Percentiles rank a stretch among this genome's conserved stretches.
Evolutionary conservation across 2,329 filamentous ascomycete genomes (phyloP).

Genomic region (Sporothrix luriei): DNA sequence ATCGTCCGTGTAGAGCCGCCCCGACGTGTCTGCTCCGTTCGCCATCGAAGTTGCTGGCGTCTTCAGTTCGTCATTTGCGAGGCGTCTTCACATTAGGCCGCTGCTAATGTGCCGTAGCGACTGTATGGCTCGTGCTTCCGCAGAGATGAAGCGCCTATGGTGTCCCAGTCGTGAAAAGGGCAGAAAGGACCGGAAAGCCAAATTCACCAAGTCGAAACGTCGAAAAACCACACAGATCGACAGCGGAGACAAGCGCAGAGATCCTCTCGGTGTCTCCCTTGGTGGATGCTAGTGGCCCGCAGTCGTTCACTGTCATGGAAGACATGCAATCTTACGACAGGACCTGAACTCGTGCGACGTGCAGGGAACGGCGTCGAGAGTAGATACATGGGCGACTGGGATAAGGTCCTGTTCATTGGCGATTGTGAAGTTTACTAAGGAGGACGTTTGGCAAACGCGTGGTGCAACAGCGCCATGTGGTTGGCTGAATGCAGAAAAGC

Average conservation of each 20-base stretch:
- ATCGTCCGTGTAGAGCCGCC: conserved; percentile 4
- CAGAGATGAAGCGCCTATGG: background rate
- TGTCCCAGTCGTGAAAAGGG: background rate
- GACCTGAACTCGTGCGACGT: background rate
- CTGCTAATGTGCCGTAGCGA: background rate
- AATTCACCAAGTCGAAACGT: background rate
- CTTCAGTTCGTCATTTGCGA: conserved; percentile 7
- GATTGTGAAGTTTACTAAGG: background rate
- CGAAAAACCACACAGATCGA: background rate
- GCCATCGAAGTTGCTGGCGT: background rate
- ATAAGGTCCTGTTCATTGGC: conserved; percentile 16
- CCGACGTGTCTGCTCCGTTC: conserved; percentile 2
- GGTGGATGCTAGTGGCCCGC: conserved; percentile 1
- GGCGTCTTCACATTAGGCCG: background rate
- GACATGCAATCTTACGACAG: background rate
- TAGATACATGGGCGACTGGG: conserved; percentile 5
- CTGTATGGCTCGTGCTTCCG: background rate
- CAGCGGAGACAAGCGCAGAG: conserved; percentile 5
- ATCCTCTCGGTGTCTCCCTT: conserved; percentile 2
- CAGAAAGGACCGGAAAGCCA: background rate
- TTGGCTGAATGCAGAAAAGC: background rate
- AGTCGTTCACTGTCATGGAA: background rate
- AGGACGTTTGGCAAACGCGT: background rate
- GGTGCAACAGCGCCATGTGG: conserved; percentile 20
- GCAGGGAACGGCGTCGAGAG: background rate